phyloP scores from a whole-genome alignment of 2,329 filamentous ascomycete genomes.

The Biscogniauxia mediterranea region DNA sequence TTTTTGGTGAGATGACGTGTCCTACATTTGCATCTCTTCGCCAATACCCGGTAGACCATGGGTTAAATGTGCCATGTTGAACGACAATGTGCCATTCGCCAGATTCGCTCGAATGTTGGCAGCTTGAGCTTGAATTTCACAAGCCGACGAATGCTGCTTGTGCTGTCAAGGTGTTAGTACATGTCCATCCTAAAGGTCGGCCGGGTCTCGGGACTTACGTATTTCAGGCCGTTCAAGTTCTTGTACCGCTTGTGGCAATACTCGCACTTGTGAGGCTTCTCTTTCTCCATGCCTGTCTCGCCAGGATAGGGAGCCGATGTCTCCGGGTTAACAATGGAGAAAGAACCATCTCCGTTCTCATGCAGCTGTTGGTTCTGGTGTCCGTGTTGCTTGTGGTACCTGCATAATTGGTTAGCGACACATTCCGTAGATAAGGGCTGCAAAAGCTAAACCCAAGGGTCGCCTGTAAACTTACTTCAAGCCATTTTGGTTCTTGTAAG shows the following conservation, averaged over 20 bases:
- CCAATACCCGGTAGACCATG: constrained; percentile 54
- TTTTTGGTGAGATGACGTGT: neutral
- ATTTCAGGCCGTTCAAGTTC: constrained; percentile 98
- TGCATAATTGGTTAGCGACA: constrained; percentile 36
- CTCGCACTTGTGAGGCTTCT: constrained; percentile 97
- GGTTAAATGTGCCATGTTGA: constrained; percentile 28
- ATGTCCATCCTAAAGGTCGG: neutral
- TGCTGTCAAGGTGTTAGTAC: constrained; percentile 48
- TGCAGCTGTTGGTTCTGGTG: constrained; percentile 96
- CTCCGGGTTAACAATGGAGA: constrained; percentile 96
- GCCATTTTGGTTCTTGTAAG: constrained; percentile 99
- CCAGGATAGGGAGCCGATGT: constrained; percentile 93
- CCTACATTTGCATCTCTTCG: constrained; percentile 46
- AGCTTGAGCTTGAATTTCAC: constrained; percentile 74
- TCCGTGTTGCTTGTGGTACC: constrained; percentile 76
- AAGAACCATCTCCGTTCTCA: constrained; percentile 94
- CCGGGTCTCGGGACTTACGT: constrained; percentile 52
- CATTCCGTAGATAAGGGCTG: constrained; percentile 13
- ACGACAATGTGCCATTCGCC: constrained; percentile 30
- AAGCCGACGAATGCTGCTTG: constrained; percentile 81
- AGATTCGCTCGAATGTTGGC: constrained; percentile 41
- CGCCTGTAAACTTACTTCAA: constrained; percentile 68
- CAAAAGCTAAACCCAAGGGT: constrained; percentile 10
- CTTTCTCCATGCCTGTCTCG: constrained; percentile 98
- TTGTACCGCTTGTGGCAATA: constrained; percentile 98